Conservation (phyloP, 1,139 yeast genomes). For the Yamadazyma friedrichii region DNA sequence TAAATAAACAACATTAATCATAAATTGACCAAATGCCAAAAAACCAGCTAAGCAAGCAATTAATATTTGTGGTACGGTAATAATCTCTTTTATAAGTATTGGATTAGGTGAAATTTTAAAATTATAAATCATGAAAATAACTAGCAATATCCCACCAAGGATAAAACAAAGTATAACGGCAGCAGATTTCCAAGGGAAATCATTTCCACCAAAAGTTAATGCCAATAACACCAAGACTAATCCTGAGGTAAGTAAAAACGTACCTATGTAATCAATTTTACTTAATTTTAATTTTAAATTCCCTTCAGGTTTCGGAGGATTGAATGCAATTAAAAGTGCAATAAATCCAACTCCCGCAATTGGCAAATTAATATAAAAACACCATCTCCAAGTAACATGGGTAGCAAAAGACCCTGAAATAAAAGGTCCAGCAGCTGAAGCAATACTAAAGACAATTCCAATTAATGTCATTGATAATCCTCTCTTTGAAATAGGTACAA, state of each 20-base stretch:
- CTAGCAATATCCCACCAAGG: conserved; percentile 36
- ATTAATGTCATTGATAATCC: conserved; percentile 38
- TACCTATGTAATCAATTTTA: conserved; percentile 51
- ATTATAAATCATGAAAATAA: conserved; percentile 27
- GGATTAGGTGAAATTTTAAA: conserved; percentile 25
- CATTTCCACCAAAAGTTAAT: conserved; percentile 43
- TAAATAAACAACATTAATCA: conserved; percentile 25
- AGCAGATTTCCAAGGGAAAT: conserved; percentile 50
- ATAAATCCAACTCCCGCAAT: conserved; percentile 33
- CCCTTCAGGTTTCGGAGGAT: conserved; percentile 31
- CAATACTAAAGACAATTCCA: conserved; percentile 39
- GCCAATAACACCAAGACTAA: conserved; percentile 43
- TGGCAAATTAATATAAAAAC: conserved; percentile 58
- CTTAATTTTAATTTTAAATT: conserved; percentile 28
- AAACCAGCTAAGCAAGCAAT: conserved; percentile 24
- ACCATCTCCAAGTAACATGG: conserved; percentile 66
- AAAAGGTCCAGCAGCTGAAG: conserved; percentile 57
- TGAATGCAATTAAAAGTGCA: conserved; percentile 26
- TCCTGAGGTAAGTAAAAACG: conserved; percentile 43
- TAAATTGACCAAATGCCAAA: conserved; percentile 25
- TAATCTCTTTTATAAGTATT: conserved; percentile 27
- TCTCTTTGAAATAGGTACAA: conserved; percentile 28
- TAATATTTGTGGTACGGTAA: conserved; percentile 21
- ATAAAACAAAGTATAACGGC: conserved; percentile 47
- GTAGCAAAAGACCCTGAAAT: conserved; percentile 52